Evolutionary conservation across 164 flowering plant genomes (phyloP), one percentile per base, ranked within the genome.

Genomic region (Magnolia officinalis): DNA sequence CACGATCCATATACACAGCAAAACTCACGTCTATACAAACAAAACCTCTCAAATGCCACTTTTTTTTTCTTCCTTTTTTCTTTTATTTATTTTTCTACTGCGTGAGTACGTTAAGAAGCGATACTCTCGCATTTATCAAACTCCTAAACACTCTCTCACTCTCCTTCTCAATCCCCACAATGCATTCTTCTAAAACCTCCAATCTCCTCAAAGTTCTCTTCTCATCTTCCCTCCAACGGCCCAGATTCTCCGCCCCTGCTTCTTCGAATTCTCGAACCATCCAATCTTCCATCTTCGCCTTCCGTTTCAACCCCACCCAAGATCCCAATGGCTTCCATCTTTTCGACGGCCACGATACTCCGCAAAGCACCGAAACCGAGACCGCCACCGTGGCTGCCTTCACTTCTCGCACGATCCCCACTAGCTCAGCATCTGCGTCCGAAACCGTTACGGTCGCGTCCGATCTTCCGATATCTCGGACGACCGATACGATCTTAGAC

Each of bases 71-170:
- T 24, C 26, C 14, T 31, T 23, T n/a, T 50, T 58, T 52, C 55
- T 21, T 37, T 23, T 19, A n/a, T 52, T 67, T 70, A 16, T n/a
- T 24, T 1, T 1, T 51, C 70, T 80, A 87, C 20, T 80, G 86
- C 37, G 94, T 87, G 72, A 90, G 87, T 75, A 86, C 80, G 76
- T 93, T 91, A 66, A 93, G 90, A 20, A 91, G 75, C 7, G 95
- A 90, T 82, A 93, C 98, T 76, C 96, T 86, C 1, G 93, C 79
- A 73, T 71, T 85, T 18, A 93, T 86, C 82, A 93, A 87, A 76
- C 95, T 82, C 85, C 93, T 86, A 50, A 90, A 90, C 64, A 86
- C 85, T 72, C 77, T 86, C 73, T 86, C 91, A 58, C 90, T 85
- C 2, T 77, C 85, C 68, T 49, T 76, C 77, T 90, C 96, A 19